Evolutionary conservation across 2,329 filamentous ascomycete species (phyloP).

Genomic region (Ampelomyces quisqualis): DNA sequence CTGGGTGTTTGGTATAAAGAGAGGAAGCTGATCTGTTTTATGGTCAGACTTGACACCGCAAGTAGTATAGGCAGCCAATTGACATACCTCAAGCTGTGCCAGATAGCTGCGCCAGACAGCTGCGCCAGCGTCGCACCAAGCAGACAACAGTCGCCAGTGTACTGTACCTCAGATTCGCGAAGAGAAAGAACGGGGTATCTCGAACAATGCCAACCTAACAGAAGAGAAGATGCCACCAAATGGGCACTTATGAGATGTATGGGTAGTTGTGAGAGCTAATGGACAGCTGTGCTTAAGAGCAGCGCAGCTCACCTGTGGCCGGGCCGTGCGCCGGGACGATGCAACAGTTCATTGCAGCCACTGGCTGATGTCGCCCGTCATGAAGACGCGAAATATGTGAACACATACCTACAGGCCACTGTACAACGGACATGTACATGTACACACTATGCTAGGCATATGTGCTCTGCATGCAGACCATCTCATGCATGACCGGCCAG

Average conservation of each 20-base stretch:
- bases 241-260: constrained; percentile 22
- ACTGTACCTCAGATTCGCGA: constrained; percentile 2
- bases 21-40: no score
- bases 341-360: constrained; percentile 16
- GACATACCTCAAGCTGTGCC: constrained; percentile 19
- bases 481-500: not conserved
- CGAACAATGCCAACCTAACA: constrained; percentile 16
- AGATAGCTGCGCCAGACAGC: no score
- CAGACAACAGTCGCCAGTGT: constrained; percentile 18
- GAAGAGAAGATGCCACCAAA: constrained; percentile 22
- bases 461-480: not conserved
- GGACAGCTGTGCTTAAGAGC: constrained; percentile 42
- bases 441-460: no score
- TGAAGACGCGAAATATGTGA: not conserved
- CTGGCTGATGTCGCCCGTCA: constrained; percentile 6
- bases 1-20: no score
- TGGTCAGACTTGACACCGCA: no score
- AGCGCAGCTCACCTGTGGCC: no score
- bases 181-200: constrained; percentile 32
- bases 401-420: not conserved
- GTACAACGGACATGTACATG: no score
- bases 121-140: constrained; percentile 22
- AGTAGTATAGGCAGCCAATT: not conserved
- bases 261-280: constrained; percentile 26
- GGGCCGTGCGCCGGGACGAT: constrained; percentile 31